These are phyloP conservation scores for Phaeosphaeria sp. DNA, from an alignment of 2,329 filamentous ascomycete genomes.

Conservation along the genomic window DNA sequence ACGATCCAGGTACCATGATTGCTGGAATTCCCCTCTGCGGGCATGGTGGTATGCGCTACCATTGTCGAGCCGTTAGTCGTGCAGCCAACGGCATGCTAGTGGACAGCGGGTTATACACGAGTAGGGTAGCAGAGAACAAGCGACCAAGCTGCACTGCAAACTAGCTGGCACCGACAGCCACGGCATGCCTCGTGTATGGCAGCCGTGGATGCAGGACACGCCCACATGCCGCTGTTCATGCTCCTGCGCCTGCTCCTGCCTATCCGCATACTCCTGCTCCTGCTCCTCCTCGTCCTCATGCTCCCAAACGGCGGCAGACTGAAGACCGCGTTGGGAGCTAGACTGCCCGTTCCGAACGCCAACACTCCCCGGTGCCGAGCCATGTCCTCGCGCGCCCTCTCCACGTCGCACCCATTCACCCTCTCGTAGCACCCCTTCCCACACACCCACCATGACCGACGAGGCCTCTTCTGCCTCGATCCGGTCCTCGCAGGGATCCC, in stretches of 20 bases:
- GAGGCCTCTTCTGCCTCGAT: conserved; percentile 30
- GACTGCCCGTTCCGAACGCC: conserved; percentile 13
- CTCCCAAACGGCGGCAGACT: no score
- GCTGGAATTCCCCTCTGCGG: not conserved
- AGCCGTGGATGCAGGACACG: not conserved
- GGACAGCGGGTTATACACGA: not conserved
- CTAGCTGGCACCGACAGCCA: not conserved
- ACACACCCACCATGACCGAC: conserved; percentile 29
- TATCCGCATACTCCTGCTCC: no score
- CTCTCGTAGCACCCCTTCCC: conserved; percentile 23
- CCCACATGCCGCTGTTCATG: not conserved
- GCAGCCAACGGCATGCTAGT: not conserved
- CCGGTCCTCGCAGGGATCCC: conserved; percentile 55
- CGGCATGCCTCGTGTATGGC: not conserved
- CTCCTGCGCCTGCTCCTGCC: no score
- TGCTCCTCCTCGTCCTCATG: no score
- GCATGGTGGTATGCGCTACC: not conserved
- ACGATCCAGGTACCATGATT: not conserved
- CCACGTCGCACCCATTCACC: conserved; percentile 15
- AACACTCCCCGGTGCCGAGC: conserved; percentile 16
- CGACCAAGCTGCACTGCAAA: not conserved
- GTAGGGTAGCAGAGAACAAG: not conserved
- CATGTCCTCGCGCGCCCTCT: conserved; percentile 16
- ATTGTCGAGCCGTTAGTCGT: not conserved
- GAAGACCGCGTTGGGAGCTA: not conserved